These are phyloP conservation scores for Bruguiera hainesii DNA, from an alignment of 441 rosid species.

Conservation along the genomic window DNA sequence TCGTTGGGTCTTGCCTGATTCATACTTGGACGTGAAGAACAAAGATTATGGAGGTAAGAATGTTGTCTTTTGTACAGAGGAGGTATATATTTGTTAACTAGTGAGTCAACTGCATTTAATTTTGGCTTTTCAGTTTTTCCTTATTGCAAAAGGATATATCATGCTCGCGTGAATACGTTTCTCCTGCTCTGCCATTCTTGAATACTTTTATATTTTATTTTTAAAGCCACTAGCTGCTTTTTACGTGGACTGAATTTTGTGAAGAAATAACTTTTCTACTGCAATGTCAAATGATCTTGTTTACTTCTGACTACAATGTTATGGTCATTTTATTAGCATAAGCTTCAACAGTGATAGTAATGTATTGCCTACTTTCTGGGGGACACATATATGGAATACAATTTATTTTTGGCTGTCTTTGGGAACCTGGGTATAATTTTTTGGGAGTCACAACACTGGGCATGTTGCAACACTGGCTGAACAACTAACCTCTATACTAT, in stretches of 20 bases:
- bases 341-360: too few species aligned
- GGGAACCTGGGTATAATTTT: too few species aligned
- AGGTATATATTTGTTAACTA: not conserved
- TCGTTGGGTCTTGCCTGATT: constrained; percentile 94
- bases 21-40: constrained; percentile 76
- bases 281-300: not conserved
- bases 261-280: not conserved
- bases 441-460: too few species aligned
- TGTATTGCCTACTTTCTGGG: not conserved
- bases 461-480: too few species aligned
- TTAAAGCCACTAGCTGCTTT: not conserved
- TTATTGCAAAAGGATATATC: not conserved
- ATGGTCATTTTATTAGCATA: too few species aligned
- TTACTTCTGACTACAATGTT: not conserved
- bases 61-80: not conserved
- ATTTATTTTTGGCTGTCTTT: too few species aligned
- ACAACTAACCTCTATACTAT: too few species aligned
- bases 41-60: constrained; percentile 79
- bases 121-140: not conserved
- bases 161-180: not conserved
- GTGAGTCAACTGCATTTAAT: not conserved
- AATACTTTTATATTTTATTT: not conserved
- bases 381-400: too few species aligned
- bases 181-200: too few species aligned
- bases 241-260: not conserved